Conservation (phyloP, 495 filamentous ascomycete species). For the Penicillium silybi region DNA sequence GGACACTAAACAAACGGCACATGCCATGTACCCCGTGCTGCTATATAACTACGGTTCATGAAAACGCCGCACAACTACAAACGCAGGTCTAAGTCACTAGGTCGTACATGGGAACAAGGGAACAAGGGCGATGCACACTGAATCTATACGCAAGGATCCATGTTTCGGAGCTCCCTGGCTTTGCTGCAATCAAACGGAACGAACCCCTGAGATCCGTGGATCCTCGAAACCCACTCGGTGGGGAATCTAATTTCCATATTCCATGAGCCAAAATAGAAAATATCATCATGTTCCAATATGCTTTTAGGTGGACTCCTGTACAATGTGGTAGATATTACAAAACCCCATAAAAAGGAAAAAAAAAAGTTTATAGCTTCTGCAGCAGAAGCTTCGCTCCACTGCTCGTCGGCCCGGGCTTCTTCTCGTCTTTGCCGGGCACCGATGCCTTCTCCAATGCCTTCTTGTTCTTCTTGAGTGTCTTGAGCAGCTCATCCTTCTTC, state of each 20-base stretch:
- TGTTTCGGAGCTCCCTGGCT: not conserved
- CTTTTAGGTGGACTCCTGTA: not conserved
- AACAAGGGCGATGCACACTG: not conserved
- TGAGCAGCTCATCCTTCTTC: slow-evolving; percentile 58
- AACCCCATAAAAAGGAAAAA: not conserved
- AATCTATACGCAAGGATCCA: slow-evolving; percentile 5
- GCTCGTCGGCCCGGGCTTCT: slow-evolving; percentile 35
- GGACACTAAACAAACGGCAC: not conserved
- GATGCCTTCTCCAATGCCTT: slow-evolving; percentile 51
- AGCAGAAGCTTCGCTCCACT: slow-evolving; percentile 45
- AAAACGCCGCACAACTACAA: not conserved
- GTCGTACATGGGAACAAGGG: too few relatives aligned
- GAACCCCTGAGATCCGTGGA: slow-evolving; percentile 27
- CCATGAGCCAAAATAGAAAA: not conserved
- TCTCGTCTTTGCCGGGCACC: slow-evolving; percentile 32
- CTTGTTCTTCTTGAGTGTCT: slow-evolving; percentile 56
- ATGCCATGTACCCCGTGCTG: not conserved
- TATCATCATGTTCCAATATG: not conserved
- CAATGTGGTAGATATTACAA: slow-evolving; percentile 6
- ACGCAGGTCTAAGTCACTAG: not conserved
- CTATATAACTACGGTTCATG: not conserved
- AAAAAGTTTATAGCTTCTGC: slow-evolving; percentile 32
- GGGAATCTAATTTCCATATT: slow-evolving; percentile 15
- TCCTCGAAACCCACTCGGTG: slow-evolving; percentile 17
- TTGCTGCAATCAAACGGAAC: not conserved